Evolutionary conservation across 805 yeast species (phyloP), one percentile per base, ranked within the genome.

Genomic region (Saturnispora sekii): DNA sequence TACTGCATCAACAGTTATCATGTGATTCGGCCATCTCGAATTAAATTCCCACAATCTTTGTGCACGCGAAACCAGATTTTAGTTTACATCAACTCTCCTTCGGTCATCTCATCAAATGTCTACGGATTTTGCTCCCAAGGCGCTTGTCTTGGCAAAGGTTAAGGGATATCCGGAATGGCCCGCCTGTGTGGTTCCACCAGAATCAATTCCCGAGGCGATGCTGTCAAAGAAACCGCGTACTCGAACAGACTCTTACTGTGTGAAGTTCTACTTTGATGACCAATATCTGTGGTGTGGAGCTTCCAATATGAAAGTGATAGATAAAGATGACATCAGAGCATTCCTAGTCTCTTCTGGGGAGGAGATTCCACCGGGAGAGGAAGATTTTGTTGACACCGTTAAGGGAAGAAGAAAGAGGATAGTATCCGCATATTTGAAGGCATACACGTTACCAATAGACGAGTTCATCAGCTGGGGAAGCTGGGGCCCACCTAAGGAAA

Each of bases 91-190:
- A 28, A 6, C 10, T 16, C 12, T 32, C 15, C 14, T 10, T 28
- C 16, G 5, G 9, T 26, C 29, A 21, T 15, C n/a, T 30, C 8
- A 16, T 30, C 9, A 17, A 33, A 32, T 37, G 45, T 21, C 37
- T 21, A 14, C 26, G 6, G 38, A 32, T 17, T 43, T 36, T 21
- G 34, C 41, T 10, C 32, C 31, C 10, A 43, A 79, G 81, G 4
- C 63, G 69, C 61, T 77, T 5, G 84, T 86, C 1, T 68, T 86
- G 18, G 93, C 93, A 7, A 86, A 86, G 61, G 78, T 86, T 40
- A 86, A 84, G 56, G 94, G 95, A 8, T 86, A 79, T 58, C 84
- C 95, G 2, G 82, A 89, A 35, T 86, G 96, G 96, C 96, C 96
- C 0, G 88, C 89, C 2, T 79, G 85, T 77, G 78, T 84, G 4